A percentile compares a stretch with the other conserved stretches of the same genome.
phyloP scores from a whole-genome alignment of 2,329 filamentous ascomycete genomes.

The Aspergillus sp. region DNA sequence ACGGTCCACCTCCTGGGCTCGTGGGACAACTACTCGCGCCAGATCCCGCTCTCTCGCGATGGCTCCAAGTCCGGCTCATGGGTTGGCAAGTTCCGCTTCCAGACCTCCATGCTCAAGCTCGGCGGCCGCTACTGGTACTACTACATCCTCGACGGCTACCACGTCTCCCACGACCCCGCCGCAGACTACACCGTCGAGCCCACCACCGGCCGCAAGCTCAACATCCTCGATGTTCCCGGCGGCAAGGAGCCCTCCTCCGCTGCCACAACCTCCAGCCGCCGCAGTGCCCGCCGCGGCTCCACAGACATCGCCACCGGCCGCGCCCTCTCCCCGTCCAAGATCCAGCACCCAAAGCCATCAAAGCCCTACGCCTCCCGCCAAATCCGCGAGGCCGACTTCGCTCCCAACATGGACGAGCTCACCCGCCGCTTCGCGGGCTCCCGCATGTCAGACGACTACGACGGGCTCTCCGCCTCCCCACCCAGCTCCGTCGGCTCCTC shows the following conservation, averaged over 20 bases:
- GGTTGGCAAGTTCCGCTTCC: slow-evolving; percentile 97
- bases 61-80: slow-evolving; percentile 84
- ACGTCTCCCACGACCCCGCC: slow-evolving; percentile 94
- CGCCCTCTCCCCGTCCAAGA: slow-evolving; percentile 83
- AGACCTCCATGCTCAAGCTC: slow-evolving; percentile 80
- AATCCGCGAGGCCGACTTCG: slow-evolving; percentile 82
- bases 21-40: slow-evolving; percentile 95
- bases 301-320: slow-evolving; percentile 84
- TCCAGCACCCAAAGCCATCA: slow-evolving; percentile 86
- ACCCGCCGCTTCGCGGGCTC: slow-evolving; percentile 74
- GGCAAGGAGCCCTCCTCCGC: slow-evolving; percentile 49
- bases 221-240: slow-evolving; percentile 90
- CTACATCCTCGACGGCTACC: slow-evolving; percentile 99
- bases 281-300: slow-evolving; percentile 49
- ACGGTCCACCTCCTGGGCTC: slow-evolving; percentile 96
- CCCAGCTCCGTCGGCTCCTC: slow-evolving; percentile 69
- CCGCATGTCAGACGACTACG: slow-evolving; percentile 71
- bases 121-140: slow-evolving; percentile 99
- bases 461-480: slow-evolving; percentile 75
- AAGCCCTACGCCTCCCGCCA: slow-evolving; percentile 85
- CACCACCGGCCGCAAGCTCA: slow-evolving; percentile 94
- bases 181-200: slow-evolving; percentile 89
- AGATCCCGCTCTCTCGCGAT: slow-evolving; percentile 93
- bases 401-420: slow-evolving; percentile 77
- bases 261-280: slow-evolving; percentile 21